Percentiles rank a stretch among this genome's conserved stretches.
These are phyloP conservation scores for Agrostemma githago DNA, from an alignment of 148 eudicot species.

Conservation along the genomic window DNA sequence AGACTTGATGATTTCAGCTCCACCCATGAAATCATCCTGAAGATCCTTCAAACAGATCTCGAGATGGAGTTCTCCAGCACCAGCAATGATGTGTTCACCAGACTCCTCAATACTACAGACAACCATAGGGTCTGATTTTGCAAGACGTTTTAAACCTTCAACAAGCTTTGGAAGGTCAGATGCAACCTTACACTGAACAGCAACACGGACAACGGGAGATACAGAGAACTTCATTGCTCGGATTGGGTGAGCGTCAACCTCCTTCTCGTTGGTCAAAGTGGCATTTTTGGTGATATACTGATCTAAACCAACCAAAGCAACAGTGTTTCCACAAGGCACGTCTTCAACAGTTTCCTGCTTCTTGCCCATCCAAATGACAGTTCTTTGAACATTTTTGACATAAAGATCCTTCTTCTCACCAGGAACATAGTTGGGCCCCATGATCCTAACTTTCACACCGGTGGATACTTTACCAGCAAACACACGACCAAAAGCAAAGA, in stretches of 20 bases:
- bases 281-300: constrained; percentile 76
- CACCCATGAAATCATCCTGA: constrained; percentile 78
- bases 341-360: constrained; percentile 85
- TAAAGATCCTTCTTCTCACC: constrained; percentile 53
- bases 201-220: constrained; percentile 83
- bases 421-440: constrained; percentile 21
- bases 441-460: constrained; percentile 23
- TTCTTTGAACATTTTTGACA: constrained; percentile 69
- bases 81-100: constrained; percentile 78
- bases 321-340: constrained; percentile 84
- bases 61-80: constrained; percentile 81
- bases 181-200: constrained; percentile 85
- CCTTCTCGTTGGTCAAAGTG: constrained; percentile 71
- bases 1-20: constrained; percentile 50
- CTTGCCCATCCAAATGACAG: constrained; percentile 90
- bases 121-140: constrained; percentile 84
- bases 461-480: constrained; percentile 44
- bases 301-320: constrained; percentile 79
- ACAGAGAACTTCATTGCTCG: constrained; percentile 84
- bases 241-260: constrained; percentile 72
- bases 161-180: constrained; percentile 85
- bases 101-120: constrained; percentile 71
- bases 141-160: constrained; percentile 71
- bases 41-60: constrained; percentile 76
- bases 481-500: constrained; percentile 77